Base-by-base conservation (phyloP, 1,139 yeast species). In the Suhomyces panamericanus region DNA sequence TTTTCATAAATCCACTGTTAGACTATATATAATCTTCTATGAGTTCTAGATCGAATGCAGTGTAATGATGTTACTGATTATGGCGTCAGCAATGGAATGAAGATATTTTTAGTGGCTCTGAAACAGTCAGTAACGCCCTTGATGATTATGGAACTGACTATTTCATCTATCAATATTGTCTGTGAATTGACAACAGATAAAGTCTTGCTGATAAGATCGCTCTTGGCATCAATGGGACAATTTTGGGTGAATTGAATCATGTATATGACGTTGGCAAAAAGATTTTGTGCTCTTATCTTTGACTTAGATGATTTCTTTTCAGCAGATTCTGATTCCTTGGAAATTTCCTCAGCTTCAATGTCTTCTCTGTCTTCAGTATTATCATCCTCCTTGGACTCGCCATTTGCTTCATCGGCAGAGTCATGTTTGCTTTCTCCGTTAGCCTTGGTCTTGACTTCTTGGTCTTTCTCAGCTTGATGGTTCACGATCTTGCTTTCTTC, bases 51-150 rank as follows among this genome's bases (percentile, higher is more conserved):
- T 20, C 24, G 8, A 20, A 20, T 20, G 24, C 24, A 20, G 24
- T 20, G 24, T 20, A 20, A 20, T 20, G 2, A 20, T 20, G 24
- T 2, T 17, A 8, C 24, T 20, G 24, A 7, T 43, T 39, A 39
- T 29, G n/a, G 17, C 32, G 54, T 47, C 71, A 66, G 70, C 32
- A 69, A 50, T 16, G 78, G 78, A 44, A 66, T 55, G 56, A 63
- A 70, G 7, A 70, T 57, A 37, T 62, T 58, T 41, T 56, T 63
- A 44, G 60, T 64, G 6, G 71, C 55, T 41, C 56, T 57, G 57
- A 67, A 72, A 50, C 56, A 66, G 20, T 69, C 70, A 17, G 49
- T 47, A 8, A 67, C 60, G 4, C 60, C 63, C 20, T 59, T 62
- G 1, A 55, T 32, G 4, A 69, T 34, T 11, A 46, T 46, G 1